Base-by-base conservation (phyloP, 148 eudicot genomes). In the Arbutus unedo region DNA sequence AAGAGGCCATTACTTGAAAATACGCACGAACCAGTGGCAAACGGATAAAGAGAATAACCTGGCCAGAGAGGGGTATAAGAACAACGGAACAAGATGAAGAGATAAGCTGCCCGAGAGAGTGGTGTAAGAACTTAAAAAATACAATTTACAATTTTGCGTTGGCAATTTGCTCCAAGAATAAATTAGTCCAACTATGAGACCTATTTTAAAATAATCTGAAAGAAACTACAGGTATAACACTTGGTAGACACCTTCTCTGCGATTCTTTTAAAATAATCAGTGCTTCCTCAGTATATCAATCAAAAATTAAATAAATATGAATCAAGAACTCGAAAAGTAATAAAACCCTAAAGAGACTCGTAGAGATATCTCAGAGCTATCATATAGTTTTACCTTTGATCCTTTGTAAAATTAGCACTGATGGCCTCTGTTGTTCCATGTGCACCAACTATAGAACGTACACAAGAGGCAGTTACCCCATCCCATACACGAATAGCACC, bases 401-500 rank as follows among this genome's bases (percentile, higher is more conserved):
- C 98, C 87, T 93, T 94, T 23, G 96, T 93, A 83, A 94, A 94
- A 74, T 16, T 83, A 62, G 93, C 96, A 84, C 94, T 88, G 77
- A 90, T 91, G 79, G 91, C 91, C 85, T 94, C 96, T 66, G 88
- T 83, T 74, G 89, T 77, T 84, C 96, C 96, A 88, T 94, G 96
- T 47, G 98, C 98, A 71, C 91, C 89, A 72, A 81, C 77, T 76
- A 94, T 89, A 45, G 91, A 78, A 55, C 98, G 93, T 15, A 91
- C 93, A 79, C 94, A 91, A 76, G 86, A 89, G 82, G 93, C 91
- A 80, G 89, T 94, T 53, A 91, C 91, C 76, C 96, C 98, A 84
- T 94, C 96, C 96, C 98, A 93, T 82, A 94, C 76, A 80, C 96
- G 85, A 85, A 94, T 89, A 74, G 92, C 91, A 83, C 98, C 96